Conservation (phyloP, 805 yeast genomes). For the Ogataea trehaloabstinens region DNA sequence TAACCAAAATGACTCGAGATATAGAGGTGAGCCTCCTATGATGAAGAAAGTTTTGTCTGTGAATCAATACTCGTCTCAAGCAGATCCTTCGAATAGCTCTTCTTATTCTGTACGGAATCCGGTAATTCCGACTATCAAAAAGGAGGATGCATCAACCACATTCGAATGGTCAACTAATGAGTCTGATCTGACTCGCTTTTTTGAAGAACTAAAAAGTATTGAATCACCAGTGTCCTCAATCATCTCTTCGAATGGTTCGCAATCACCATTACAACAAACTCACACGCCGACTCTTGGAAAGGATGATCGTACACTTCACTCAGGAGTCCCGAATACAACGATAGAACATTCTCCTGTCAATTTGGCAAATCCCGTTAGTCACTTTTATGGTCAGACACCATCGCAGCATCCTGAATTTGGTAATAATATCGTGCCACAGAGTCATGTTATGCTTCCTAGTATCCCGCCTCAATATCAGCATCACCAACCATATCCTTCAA, state of each 20-base stretch:
- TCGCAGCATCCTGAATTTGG: background rate
- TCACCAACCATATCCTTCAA: background rate
- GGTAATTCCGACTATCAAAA: background rate
- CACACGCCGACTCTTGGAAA: background rate
- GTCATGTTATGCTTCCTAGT: background rate
- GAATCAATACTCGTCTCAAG: background rate
- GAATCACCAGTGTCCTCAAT: slow-evolving; percentile 26
- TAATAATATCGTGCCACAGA: background rate
- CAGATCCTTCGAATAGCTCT: background rate
- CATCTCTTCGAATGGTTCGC: slow-evolving; percentile 19
- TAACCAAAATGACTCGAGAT: slow-evolving; percentile 1
- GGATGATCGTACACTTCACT: background rate
- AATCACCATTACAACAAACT: slow-evolving; percentile 15
- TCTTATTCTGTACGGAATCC: background rate
- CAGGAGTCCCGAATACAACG: background rate
- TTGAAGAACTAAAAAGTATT: slow-evolving; percentile 42
- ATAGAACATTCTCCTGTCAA: background rate
- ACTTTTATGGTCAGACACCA: background rate
- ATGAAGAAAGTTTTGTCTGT: background rate
- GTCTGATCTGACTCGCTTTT: slow-evolving; percentile 43
- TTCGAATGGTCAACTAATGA: slow-evolving; percentile 39
- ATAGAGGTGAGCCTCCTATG: slow-evolving; percentile 1
- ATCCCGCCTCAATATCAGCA: background rate
- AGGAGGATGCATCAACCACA: slow-evolving; percentile 4
- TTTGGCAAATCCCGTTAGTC: background rate